Evolutionary conservation across 352 stramenopile species (phyloP).

Genomic region (Pseudoperonospora humuli): DNA sequence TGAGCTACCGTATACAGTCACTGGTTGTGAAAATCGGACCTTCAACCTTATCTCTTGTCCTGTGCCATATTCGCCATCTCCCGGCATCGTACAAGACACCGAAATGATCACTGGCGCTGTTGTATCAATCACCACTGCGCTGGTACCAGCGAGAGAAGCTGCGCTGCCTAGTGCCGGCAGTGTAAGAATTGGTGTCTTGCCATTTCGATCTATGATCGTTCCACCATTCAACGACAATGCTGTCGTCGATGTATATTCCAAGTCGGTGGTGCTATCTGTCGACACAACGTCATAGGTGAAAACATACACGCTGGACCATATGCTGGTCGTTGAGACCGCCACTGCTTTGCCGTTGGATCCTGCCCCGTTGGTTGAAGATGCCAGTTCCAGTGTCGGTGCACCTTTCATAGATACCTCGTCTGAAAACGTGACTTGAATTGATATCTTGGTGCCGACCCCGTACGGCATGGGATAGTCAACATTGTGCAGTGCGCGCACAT

Average conservation of each 20-base stretch:
- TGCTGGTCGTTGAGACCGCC: slow-evolving; percentile 37
- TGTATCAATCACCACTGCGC: slow-evolving; percentile 59
- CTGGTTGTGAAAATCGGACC: slow-evolving; percentile 51
- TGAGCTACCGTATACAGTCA: slow-evolving; percentile 56
- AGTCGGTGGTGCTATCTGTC: slow-evolving; percentile 39
- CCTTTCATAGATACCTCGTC: slow-evolving; percentile 64
- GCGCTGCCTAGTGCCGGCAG: slow-evolving; percentile 37
- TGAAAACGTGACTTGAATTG: slow-evolving; percentile 65
- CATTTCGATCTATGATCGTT: slow-evolving; percentile 63
- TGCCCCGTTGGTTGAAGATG: slow-evolving; percentile 25
- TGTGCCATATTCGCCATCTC: slow-evolving; percentile 59
- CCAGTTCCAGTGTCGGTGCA: slow-evolving; percentile 43
- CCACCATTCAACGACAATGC: slow-evolving; percentile 45
- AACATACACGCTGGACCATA: slow-evolving; percentile 45
- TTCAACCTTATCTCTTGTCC: slow-evolving; percentile 54
- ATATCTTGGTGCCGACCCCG: slow-evolving; percentile 52
- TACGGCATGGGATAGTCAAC: slow-evolving; percentile 43
- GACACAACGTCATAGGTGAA: slow-evolving; percentile 66
- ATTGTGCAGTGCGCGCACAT: slow-evolving; percentile 35
- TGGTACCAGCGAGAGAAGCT: slow-evolving; percentile 41
- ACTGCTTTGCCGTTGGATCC: slow-evolving; percentile 40
- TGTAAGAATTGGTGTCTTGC: slow-evolving; percentile 41
- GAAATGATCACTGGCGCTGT: slow-evolving; percentile 51
- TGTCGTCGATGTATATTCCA: slow-evolving; percentile 58
- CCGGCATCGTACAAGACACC: slow-evolving; percentile 38